A percentile compares a stretch with the other conserved stretches of the same genome.
Conservation (phyloP, 106 monocot species). For the Narthecium ossifragum region DNA sequence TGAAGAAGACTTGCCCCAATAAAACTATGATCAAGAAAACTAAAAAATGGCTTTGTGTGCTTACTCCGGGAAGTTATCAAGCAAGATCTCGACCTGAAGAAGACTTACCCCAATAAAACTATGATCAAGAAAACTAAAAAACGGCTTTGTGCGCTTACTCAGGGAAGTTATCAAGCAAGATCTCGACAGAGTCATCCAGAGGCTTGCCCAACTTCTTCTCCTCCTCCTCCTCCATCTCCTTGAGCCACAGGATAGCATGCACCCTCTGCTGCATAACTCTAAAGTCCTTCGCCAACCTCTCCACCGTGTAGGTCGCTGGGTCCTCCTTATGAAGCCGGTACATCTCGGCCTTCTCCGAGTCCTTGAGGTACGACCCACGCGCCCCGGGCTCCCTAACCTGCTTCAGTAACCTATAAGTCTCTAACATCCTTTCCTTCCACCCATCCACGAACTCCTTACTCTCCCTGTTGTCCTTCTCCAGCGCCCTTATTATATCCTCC, state of each 20-base stretch:
- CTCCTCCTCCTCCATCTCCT: slow-evolving; percentile 97
- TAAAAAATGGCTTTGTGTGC: slow-evolving; percentile 1
- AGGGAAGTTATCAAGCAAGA: slow-evolving; percentile 76
- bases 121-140: not conserved
- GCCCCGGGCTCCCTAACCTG: slow-evolving; percentile 91
- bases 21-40: not conserved
- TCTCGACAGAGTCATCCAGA: slow-evolving; percentile 81
- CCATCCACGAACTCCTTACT: slow-evolving; percentile 49
- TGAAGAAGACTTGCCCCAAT: too few species aligned
- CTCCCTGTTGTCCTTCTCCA: slow-evolving; percentile 42
- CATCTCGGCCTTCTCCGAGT: slow-evolving; percentile 97
- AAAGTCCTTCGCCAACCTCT: slow-evolving; percentile 81
- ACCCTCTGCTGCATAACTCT: slow-evolving; percentile 88
- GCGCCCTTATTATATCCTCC: slow-evolving; percentile 30
- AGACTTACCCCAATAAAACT: too few species aligned
- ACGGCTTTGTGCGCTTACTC: slow-evolving; percentile 40
- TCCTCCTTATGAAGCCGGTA: slow-evolving; percentile 80
- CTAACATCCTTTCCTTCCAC: slow-evolving; percentile 57
- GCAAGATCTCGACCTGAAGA: too few species aligned
- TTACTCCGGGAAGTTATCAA: slow-evolving; percentile 90
- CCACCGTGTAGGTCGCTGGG: slow-evolving; percentile 63
- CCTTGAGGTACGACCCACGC: slow-evolving; percentile 70
- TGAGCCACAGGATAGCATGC: slow-evolving; percentile 87
- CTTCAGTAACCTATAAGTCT: slow-evolving; percentile 67
- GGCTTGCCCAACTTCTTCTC: slow-evolving; percentile 73